phyloP scores from a whole-genome alignment of 805 yeast genomes.

The Monosporozyma unispora region DNA sequence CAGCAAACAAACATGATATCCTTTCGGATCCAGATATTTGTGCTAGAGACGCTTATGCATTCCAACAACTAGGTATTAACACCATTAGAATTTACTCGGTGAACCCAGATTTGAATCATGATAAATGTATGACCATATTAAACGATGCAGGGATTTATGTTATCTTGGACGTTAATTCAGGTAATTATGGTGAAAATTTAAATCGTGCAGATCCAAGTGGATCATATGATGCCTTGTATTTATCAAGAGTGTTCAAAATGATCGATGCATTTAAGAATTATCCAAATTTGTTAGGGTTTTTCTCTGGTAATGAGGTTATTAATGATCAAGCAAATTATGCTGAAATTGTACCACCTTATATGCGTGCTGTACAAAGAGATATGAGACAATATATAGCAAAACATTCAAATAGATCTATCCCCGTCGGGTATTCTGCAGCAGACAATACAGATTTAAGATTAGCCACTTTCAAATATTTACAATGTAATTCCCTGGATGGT shows the following conservation, averaged over 20 bases:
- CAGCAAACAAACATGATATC: slow-evolving; percentile 44
- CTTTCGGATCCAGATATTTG: slow-evolving; percentile 62
- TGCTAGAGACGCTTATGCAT: slow-evolving; percentile 67
- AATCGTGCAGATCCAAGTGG: slow-evolving; percentile 62
- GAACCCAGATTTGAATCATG: slow-evolving; percentile 80
- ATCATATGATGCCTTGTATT: slow-evolving; percentile 60
- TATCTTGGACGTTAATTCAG: slow-evolving; percentile 75
- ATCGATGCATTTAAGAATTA: slow-evolving; percentile 77
- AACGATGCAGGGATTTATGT: slow-evolving; percentile 89
- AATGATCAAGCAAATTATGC: slow-evolving; percentile 64
- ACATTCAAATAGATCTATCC: slow-evolving; percentile 65
- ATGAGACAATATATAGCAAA: slow-evolving; percentile 70
- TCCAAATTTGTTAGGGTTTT: slow-evolving; percentile 79
- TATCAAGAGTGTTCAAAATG: slow-evolving; percentile 73
- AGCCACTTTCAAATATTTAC: slow-evolving; percentile 70
- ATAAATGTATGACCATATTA: slow-evolving; percentile 82
- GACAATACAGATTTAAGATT: slow-evolving; percentile 62
- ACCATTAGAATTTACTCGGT: slow-evolving; percentile 76
- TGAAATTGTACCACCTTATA: slow-evolving; percentile 57
- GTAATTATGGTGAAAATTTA: slow-evolving; percentile 55
- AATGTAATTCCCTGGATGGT: slow-evolving; percentile 59
- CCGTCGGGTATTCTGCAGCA: slow-evolving; percentile 96
- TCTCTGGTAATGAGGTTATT: slow-evolving; percentile 87
- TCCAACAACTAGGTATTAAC: slow-evolving; percentile 76
- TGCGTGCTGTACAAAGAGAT: slow-evolving; percentile 89